Percentiles rank a stretch among this genome's conserved stretches.
These are phyloP conservation scores for Mesembryanthemum crystallinum DNA, from an alignment of 148 eudicot species.

Conservation along the genomic window DNA sequence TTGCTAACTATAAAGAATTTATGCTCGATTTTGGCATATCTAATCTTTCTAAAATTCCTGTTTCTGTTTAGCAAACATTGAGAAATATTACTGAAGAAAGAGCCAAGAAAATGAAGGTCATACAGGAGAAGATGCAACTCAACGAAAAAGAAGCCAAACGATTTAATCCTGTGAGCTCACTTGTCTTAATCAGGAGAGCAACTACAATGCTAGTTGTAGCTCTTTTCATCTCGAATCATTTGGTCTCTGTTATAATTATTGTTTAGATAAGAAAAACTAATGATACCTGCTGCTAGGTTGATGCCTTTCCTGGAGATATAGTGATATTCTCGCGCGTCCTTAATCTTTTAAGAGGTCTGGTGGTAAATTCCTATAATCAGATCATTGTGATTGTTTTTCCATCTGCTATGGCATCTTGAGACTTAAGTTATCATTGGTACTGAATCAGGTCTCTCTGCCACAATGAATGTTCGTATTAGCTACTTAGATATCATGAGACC, in stretches of 20 bases:
- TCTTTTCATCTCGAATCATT: background rate
- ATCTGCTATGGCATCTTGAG: background rate
- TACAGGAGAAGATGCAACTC: slow-evolving; percentile 82
- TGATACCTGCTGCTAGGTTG: slow-evolving; percentile 54
- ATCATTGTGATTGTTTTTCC: background rate
- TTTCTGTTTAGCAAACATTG: slow-evolving; percentile 52
- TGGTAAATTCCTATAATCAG: slow-evolving; percentile 7
- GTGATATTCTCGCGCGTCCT: slow-evolving; percentile 89
- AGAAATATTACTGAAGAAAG: slow-evolving; percentile 71
- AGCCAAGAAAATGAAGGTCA: slow-evolving; percentile 56
- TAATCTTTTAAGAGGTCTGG: slow-evolving; percentile 89
- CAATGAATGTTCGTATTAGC: slow-evolving; percentile 67
- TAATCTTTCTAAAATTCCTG: slow-evolving; percentile 14
- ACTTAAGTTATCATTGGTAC: slow-evolving; percentile 16
- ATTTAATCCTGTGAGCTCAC: slow-evolving; percentile 84
- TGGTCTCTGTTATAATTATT: background rate
- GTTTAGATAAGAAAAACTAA: slow-evolving; percentile 11
- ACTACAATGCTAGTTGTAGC: background rate
- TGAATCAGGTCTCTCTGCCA: slow-evolving; percentile 82
- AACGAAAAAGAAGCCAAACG: slow-evolving; percentile 75
- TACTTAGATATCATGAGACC: slow-evolving; percentile 96
- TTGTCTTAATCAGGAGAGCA: background rate
- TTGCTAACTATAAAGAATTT: slow-evolving; percentile 5
- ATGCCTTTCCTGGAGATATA: slow-evolving; percentile 98
- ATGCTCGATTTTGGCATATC: slow-evolving; percentile 6